Evolutionary conservation across 2,329 filamentous ascomycete genomes (phyloP), one percentile per base, ranked within the genome.

Genomic region (Colletotrichum costaricense): DNA sequence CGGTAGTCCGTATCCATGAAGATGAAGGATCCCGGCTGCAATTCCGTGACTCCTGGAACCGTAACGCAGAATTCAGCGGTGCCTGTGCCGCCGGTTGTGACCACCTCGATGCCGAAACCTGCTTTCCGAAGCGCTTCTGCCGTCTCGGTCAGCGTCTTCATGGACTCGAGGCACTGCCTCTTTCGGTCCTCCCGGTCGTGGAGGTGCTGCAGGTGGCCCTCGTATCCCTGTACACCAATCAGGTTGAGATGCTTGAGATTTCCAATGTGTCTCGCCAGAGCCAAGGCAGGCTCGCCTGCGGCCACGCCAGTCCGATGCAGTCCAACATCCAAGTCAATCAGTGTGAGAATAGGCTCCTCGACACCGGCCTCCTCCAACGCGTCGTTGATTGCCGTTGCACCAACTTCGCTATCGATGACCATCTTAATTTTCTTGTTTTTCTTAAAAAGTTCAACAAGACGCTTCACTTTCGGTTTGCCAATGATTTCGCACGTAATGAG

Each of bases 1-100:
- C 87, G 84, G 75, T 89, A 89, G 76, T 89, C 88, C 2, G 87
- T 88, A 69, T 89, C 88, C 88, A 89, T 89, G 77, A 89, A 89
- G 68, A 89, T 83, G 72, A 89, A 89, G 0, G 85, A 88, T 0
- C 88, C 88, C 0, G 88, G 88, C 76, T 89, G 88, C 2, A 89
- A 80, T 75, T 89, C 88, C 1, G 87, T 89, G 0, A 89, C 82
- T 0, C 87, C 87, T 0, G 84, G 83, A 0, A 88, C 86, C 0
- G 79, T 82, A 2, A 83, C 87, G 67, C 87, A 89, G 75, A 89
- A 88, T 73, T 89, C 87, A 2, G 84, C 86, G 1, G 87, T 89
- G 8, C 87, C 87, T 0, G 87, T 88, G 1, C 87, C 87, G 1
- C 87, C 87, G 0, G 85, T 87, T 0, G 87, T 88, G 3, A 89